A percentile compares a stretch with the other conserved stretches of the same genome.
phyloP scores from a whole-genome alignment of 139 green algal genomes.

The Cymbomonas tetramitiformis region DNA sequence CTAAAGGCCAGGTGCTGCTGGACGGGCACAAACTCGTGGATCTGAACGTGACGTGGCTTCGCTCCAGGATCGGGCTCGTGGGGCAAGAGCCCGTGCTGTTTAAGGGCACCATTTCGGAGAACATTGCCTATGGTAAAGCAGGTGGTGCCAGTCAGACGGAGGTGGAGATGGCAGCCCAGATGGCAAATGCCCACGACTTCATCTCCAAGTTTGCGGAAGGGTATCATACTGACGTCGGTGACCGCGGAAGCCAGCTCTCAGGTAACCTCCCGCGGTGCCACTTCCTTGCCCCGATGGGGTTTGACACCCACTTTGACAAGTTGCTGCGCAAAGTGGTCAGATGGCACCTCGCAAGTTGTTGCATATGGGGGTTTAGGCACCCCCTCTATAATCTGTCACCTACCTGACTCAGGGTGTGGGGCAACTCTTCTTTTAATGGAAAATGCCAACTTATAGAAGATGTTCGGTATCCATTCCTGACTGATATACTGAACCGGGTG shows the following conservation, averaged over 20 bases:
- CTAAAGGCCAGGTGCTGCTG: slow-evolving; percentile 7
- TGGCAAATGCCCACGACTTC: slow-evolving; percentile 65
- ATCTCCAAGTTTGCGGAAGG: slow-evolving; percentile 41
- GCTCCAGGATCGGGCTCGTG: slow-evolving; percentile 29
- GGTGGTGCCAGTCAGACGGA: slow-evolving; percentile 23
- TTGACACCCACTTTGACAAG: too few relatives aligned
- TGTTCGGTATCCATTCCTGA: too few relatives aligned
- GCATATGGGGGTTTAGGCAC: too few relatives aligned
- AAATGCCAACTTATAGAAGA: too few relatives aligned
- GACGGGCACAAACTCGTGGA: background rate
- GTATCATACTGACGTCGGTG: slow-evolving; percentile 69
- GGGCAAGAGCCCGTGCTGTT: slow-evolving; percentile 29
- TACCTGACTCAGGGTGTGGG: too few relatives aligned
- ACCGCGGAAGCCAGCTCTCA: slow-evolving; percentile 57
- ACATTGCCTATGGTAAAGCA: slow-evolving; percentile 59
- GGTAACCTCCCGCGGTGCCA: too few relatives aligned
- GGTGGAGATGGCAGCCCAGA: slow-evolving; percentile 45
- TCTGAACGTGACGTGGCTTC: background rate
- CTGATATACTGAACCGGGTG: too few relatives aligned
- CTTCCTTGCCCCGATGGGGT: too few relatives aligned
- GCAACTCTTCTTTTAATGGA: too few relatives aligned
- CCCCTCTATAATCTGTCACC: too few relatives aligned
- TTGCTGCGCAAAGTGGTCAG: too few relatives aligned
- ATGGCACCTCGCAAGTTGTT: too few relatives aligned
- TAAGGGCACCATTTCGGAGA: slow-evolving; percentile 44